A percentile compares a stretch with the other conserved stretches of the same genome.
phyloP scores from a whole-genome alignment of 805 yeast species.

The Zygotorulaspora sp. region DNA sequence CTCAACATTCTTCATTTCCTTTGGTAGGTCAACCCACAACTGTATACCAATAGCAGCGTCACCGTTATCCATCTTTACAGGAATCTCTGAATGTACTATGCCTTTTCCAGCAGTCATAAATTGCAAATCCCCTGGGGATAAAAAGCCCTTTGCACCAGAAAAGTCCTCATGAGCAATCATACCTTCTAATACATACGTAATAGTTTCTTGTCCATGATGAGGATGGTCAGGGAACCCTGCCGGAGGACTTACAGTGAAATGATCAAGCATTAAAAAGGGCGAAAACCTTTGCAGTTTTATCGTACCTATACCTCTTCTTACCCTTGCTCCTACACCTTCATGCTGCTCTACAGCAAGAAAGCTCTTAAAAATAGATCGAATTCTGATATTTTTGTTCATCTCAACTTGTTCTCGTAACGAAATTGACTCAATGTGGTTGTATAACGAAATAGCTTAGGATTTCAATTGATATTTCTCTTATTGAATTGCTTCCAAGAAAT shows the following conservation, averaged over 20 bases:
- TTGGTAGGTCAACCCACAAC: constrained; percentile 83
- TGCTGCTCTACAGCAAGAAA: constrained; percentile 62
- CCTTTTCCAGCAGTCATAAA: constrained; percentile 94
- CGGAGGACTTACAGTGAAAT: constrained; percentile 58
- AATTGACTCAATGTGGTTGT: too few relatives aligned
- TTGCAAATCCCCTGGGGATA: constrained; percentile 80
- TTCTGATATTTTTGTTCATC: constrained; percentile 16
- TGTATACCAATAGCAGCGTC: constrained; percentile 67
- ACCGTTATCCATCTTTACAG: constrained; percentile 48
- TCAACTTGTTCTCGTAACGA: too few relatives aligned
- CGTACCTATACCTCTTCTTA: constrained; percentile 75
- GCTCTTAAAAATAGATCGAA: constrained; percentile 47
- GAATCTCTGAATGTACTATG: constrained; percentile 83
- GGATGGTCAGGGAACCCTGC: constrained; percentile 84
- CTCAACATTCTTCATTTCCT: constrained; percentile 50
- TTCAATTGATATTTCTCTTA: too few relatives aligned
- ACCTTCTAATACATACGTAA: constrained; percentile 62
- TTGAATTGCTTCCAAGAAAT: too few relatives aligned
- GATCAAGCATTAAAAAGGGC: constrained; percentile 80
- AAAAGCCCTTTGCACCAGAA: constrained; percentile 74
- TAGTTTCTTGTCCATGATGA: constrained; percentile 79
- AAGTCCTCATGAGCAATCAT: constrained; percentile 79
- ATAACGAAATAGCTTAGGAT: too few relatives aligned
- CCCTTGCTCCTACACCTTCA: constrained; percentile 87
- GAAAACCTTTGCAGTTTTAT: constrained; percentile 64